These are phyloP conservation scores for Meira nashicola DNA, from an alignment of 1,284 basidiomycete genomes.

Conservation along the genomic window DNA sequence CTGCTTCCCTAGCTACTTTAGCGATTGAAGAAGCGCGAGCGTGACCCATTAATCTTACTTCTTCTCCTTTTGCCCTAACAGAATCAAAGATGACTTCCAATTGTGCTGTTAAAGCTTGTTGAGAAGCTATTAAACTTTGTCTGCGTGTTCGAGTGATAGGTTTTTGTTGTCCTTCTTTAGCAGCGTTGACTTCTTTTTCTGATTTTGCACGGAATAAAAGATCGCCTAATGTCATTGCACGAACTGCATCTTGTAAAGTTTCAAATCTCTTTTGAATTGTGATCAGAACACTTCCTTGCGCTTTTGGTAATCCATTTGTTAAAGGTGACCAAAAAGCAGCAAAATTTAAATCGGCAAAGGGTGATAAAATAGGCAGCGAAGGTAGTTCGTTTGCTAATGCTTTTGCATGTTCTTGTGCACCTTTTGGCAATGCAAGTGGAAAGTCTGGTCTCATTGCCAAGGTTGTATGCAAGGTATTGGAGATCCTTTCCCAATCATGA, in stretches of 20 bases:
- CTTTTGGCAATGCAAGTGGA: slow-evolving; percentile 22
- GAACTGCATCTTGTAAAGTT: slow-evolving; percentile 30
- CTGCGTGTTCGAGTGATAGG: neutral
- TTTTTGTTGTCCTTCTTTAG: neutral
- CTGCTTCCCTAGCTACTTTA: slow-evolving; percentile 28
- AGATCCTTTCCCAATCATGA: too few species aligned
- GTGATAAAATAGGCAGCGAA: slow-evolving; percentile 6
- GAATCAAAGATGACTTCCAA: slow-evolving; percentile 7
- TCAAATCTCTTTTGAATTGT: slow-evolving; percentile 35
- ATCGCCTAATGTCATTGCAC: slow-evolving; percentile 34
- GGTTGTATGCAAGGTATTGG: too few species aligned
- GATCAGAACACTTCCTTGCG: slow-evolving; percentile 19
- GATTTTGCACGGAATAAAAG: slow-evolving; percentile 12
- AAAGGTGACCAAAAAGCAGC: neutral
- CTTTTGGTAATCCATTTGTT: neutral
- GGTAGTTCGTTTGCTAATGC: neutral
- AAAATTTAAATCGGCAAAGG: slow-evolving; percentile 1
- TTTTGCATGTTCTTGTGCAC: slow-evolving; percentile 26
- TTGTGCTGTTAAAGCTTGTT: slow-evolving; percentile 2
- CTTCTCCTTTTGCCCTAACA: slow-evolving; percentile 6
- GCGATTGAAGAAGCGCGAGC: slow-evolving; percentile 4
- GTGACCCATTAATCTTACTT: slow-evolving; percentile 6
- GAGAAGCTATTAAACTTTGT: neutral
- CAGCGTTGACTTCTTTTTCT: neutral
- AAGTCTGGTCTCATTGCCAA: neutral